Evolutionary conservation across 805 yeast species (phyloP).

Genomic region (Suhomyces emberorum): DNA sequence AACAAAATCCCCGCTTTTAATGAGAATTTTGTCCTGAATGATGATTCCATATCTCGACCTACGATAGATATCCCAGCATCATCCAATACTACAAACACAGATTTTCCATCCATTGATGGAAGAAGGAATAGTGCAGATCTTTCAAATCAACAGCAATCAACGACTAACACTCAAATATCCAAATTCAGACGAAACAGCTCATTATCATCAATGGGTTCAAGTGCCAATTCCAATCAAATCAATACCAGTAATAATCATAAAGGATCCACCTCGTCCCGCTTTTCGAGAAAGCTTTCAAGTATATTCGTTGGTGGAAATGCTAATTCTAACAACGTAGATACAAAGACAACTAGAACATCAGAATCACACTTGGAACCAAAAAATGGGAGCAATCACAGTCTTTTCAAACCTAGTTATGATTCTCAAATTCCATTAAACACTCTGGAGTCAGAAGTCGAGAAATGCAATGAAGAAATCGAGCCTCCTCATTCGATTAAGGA

Average conservation of each 20-base stretch:
- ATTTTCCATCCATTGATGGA: neutral
- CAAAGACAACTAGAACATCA: too few relatives aligned
- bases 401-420: slow-evolving; percentile 6
- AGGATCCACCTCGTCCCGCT: slow-evolving; percentile 8
- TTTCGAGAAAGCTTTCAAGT: slow-evolving; percentile 13
- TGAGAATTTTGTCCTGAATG: too few relatives aligned
- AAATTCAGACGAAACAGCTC: slow-evolving; percentile 18
- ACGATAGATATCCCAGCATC: too few relatives aligned
- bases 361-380: too few relatives aligned
- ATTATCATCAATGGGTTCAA: slow-evolving; percentile 15
- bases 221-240: neutral
- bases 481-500: neutral
- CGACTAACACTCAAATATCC: neutral
- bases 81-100: neutral
- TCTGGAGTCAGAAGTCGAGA: neutral
- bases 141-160: slow-evolving; percentile 2
- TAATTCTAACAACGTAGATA: too few relatives aligned
- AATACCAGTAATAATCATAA: neutral
- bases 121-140: slow-evolving; percentile 3
- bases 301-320: slow-evolving; percentile 9
- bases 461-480: neutral
- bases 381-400: neutral
- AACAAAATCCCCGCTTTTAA: neutral
- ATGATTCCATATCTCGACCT: too few relatives aligned
- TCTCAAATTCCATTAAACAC: slow-evolving; percentile 3